Base-by-base conservation (phyloP, 1,139 yeast species). In the Hemisphaericaspora xylofermentans region DNA sequence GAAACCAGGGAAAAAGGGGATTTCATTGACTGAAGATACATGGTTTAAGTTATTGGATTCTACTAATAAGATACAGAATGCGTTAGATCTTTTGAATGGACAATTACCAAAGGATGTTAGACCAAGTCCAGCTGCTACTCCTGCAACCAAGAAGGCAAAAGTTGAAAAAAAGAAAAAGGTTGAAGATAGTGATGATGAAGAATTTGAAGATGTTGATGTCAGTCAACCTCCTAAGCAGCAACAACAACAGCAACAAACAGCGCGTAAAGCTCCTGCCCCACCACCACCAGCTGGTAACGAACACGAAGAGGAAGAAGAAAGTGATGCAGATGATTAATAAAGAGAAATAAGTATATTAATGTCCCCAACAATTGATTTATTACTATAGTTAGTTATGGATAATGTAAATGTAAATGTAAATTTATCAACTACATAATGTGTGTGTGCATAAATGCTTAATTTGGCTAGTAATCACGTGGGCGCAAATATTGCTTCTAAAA, bases 1-100 rank as follows among this genome's bases (percentile, higher is more conserved):
- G 63, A 71, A 69, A 48, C 97, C 96, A 0, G 95, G 95, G 0
- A 82, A 81, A 56, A 88, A 88, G 68, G 96, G 96, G 1, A 86
- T 88, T 21, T 80, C 95, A 1, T 63, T 88, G 43, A 83, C 89
- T 1, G 81, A 76, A 50, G 94, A 81, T 16, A 73, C 76, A 27
- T 88, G 94, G 86, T 66, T 64, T 36, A 71, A 66, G 41, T 62
- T 88, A 33, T 51, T 82, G 40, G 76, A 70, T 27, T 66, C 74
- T 34, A 62, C 71, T n/a, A 74, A 69, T n/a, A 71, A 74, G 43
- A 80, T 88, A 34, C 70, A 79, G 38, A 78, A 67, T 14, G 91
- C 91, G 0, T 62, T 87, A 51, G 75, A 67, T 36, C 60, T 59
- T 30, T 60, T 81, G 49, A 77, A 75, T 16, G 70, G 66, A 32